A percentile compares a stretch with the other conserved stretches of the same genome.
Conservation (phyloP, 805 yeast species). For the Saturnispora serradocipensis region DNA sequence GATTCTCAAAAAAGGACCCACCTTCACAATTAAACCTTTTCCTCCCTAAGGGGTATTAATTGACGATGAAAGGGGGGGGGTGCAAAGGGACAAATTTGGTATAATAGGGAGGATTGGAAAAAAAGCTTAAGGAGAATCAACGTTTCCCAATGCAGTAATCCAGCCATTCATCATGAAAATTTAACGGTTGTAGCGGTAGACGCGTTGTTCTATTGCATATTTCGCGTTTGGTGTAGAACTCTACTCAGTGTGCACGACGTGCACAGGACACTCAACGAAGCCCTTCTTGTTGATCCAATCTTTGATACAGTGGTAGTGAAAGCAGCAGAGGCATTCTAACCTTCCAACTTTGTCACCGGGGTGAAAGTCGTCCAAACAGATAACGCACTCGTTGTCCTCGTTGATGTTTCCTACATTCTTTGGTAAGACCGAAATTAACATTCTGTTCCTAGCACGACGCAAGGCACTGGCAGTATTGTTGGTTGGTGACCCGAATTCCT, state of each 20-base stretch:
- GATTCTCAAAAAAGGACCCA: not conserved
- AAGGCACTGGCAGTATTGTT: slow-evolving; percentile 17
- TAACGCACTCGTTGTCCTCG: slow-evolving; percentile 73
- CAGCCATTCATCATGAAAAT: not conserved
- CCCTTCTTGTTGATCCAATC: slow-evolving; percentile 88
- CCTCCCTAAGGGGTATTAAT: not conserved
- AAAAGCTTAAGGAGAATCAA: not conserved
- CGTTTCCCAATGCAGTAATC: slow-evolving; percentile 1
- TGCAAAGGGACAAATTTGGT: not conserved
- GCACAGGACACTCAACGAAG: slow-evolving; percentile 81
- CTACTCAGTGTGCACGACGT: slow-evolving; percentile 35
- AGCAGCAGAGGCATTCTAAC: slow-evolving; percentile 87
- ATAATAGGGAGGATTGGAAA: not conserved
- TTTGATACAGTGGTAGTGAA: slow-evolving; percentile 84
- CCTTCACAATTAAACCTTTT: not conserved
- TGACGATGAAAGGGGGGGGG: not conserved
- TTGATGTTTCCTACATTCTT: slow-evolving; percentile 26
- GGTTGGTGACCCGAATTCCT: slow-evolving; percentile 56
- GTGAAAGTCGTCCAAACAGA: slow-evolving; percentile 80
- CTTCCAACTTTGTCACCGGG: slow-evolving; percentile 89
- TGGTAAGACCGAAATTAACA: slow-evolving; percentile 69
- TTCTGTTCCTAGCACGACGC: slow-evolving; percentile 56
- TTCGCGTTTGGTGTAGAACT: not conserved
- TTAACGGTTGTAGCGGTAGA: not conserved
- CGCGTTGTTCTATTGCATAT: not conserved